Conservation (phyloP, 768 basidiomycete species). For the Paxillus rubicundulus region DNA sequence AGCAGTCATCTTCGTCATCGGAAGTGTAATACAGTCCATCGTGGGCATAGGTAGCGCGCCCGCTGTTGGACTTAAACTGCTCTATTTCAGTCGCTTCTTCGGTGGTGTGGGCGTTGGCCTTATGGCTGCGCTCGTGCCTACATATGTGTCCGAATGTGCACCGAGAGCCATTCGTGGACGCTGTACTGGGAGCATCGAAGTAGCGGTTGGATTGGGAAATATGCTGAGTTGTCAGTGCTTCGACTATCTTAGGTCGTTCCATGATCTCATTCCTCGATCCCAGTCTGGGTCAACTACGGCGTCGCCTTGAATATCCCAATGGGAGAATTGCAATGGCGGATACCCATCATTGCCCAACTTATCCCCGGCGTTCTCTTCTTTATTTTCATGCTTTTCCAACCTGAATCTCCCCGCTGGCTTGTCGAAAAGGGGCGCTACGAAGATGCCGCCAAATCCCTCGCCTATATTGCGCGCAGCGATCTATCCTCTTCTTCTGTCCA, state of each 20-base stretch:
- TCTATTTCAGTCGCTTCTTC: conserved; percentile 42
- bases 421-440: conserved; percentile 35
- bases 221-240: conserved; percentile 35
- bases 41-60: conserved; percentile 31
- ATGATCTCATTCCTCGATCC: background rate
- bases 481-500: conserved; percentile 28
- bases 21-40: conserved; percentile 33
- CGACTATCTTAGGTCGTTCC: background rate
- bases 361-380: conserved; percentile 40
- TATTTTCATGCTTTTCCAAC: conserved; percentile 35
- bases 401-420: conserved; percentile 44
- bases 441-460: conserved; percentile 33
- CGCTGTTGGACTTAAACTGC: conserved; percentile 24
- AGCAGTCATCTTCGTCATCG: conserved; percentile 33
- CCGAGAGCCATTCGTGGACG: conserved; percentile 38
- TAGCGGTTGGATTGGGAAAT: conserved; percentile 33
- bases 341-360: conserved; percentile 37
- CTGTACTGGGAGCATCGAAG: conserved; percentile 33
- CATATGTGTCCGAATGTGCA: conserved; percentile 38
- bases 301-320: conserved; percentile 24
- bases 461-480: conserved; percentile 25
- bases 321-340: conserved; percentile 36
- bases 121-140: conserved; percentile 35
- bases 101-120: conserved; percentile 47
- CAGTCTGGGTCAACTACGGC: conserved; percentile 39